Evolutionary conservation across 169 alveolate genomes (phyloP).

Genomic region (Plasmodium reichenowi): DNA sequence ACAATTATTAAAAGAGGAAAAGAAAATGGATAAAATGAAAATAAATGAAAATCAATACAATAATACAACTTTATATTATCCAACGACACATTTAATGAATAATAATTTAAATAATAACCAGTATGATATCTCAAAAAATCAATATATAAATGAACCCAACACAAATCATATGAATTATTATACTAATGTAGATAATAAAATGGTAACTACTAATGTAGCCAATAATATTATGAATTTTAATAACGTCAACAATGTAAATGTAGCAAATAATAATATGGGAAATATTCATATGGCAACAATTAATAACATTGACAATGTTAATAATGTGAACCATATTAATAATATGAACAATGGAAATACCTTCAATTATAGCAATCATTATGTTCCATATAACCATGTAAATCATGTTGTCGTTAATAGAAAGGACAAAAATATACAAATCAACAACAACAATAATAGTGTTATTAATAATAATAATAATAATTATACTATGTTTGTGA

Average conservation of each 20-base stretch:
- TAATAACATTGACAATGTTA: not conserved
- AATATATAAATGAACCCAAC: not conserved
- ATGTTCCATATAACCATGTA: not conserved
- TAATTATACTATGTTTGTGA: not conserved
- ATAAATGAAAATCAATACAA: conserved; percentile 4
- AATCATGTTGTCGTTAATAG: conserved; percentile 6
- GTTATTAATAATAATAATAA: not conserved
- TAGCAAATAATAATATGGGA: not conserved
- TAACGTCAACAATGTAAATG: not conserved
- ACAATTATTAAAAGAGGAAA: conserved; percentile 42
- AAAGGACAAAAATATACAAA: not conserved
- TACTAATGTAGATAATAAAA: not conserved
- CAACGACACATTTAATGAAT: not conserved
- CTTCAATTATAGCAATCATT: not conserved
- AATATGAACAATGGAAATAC: conserved; percentile 2
- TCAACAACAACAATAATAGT: no score
- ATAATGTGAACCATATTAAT: not conserved
- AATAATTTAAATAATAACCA: conserved; percentile 5
- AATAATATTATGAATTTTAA: conserved; percentile 5
- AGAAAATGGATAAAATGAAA: conserved; percentile 56
- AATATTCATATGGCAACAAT: not conserved
- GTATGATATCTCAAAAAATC: conserved; percentile 4
- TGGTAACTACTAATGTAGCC: not conserved
- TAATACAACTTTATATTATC: conserved; percentile 1
- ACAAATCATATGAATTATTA: not conserved